phyloP scores from a whole-genome alignment of 2,329 filamentous ascomycete species.

The Aureobasidium zeae region DNA sequence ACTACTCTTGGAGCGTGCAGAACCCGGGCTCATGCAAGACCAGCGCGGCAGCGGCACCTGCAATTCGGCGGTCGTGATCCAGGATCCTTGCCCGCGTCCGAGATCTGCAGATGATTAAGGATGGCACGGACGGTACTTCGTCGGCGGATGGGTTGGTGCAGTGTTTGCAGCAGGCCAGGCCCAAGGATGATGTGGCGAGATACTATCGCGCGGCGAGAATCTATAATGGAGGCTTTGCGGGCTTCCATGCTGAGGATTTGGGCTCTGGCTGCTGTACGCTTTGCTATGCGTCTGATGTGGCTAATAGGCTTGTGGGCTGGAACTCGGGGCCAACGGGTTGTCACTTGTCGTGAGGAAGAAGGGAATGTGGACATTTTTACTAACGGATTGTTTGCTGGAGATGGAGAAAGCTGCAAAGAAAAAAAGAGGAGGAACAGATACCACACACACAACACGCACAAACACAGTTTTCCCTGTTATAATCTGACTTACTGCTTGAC shows the following conservation, averaged over 20 bases:
- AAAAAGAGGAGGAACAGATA: no score
- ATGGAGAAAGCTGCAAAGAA: no score
- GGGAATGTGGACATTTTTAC: no score
- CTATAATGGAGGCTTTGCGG: constrained; percentile 41
- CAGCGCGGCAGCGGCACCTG: constrained; percentile 34
- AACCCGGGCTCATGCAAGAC: constrained; percentile 42
- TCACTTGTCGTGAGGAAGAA: neutral
- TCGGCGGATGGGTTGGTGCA: constrained; percentile 37
- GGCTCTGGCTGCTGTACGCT: constrained; percentile 40
- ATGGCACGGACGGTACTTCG: constrained; percentile 36
- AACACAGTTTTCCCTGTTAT: no score
- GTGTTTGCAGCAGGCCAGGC: constrained; percentile 26
- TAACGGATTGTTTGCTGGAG: no score
- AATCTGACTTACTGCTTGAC: no score
- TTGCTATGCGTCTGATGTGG: constrained; percentile 45
- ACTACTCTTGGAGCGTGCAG: constrained; percentile 33
- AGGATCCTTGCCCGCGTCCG: constrained; percentile 33
- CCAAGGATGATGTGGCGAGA: constrained; percentile 26
- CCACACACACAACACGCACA: no score
- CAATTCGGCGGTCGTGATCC: constrained; percentile 27
- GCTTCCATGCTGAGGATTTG: constrained; percentile 30
- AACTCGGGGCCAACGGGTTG: constrained; percentile 16
- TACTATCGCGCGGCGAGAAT: constrained; percentile 42
- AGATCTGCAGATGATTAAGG: constrained; percentile 36
- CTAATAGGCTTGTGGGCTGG: constrained; percentile 41